Conservation (phyloP, 495 filamentous ascomycete genomes). For the Stereocaulon alpinum region DNA sequence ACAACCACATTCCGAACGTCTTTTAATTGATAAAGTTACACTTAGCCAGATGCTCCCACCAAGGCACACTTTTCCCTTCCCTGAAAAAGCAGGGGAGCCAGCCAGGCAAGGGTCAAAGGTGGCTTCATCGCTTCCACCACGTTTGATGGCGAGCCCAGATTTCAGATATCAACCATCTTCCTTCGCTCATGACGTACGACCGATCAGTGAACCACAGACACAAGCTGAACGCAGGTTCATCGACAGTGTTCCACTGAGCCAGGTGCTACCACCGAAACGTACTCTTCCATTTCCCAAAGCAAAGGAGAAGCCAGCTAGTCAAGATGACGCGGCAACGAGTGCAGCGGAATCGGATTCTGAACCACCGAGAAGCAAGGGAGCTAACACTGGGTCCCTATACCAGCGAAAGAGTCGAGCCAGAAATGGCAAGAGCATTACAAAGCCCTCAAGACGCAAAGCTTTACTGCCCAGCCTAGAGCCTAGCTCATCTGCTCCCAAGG, state of each 20-base stretch:
- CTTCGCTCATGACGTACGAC: conserved; percentile 5
- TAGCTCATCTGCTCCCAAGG: neutral
- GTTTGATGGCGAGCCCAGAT: neutral
- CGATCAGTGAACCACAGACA: conserved; percentile 12
- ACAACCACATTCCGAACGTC: neutral
- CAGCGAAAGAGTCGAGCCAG: conserved; percentile 1
- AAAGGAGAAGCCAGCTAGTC: conserved; percentile 18
- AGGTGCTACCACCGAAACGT: conserved; percentile 38
- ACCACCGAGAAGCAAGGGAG: neutral
- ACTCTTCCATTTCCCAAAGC: conserved; percentile 34
- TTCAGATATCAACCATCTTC: neutral
- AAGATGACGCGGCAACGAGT: neutral
- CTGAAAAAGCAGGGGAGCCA: conserved; percentile 24
- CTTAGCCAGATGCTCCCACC: conserved; percentile 37
- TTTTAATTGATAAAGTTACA: conserved; percentile 4
- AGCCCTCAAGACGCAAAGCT: neutral
- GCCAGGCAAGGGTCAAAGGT: neutral
- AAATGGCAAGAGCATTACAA: neutral
- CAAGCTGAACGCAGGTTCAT: neutral
- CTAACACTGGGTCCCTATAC: conserved; percentile 10
- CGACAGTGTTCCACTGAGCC: conserved; percentile 22
- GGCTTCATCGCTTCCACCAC: neutral
- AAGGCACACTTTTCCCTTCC: conserved; percentile 37
- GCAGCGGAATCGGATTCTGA: neutral
- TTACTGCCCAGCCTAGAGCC: neutral